phyloP scores from a whole-genome alignment of 2,329 filamentous ascomycete species.

The Didymella lethalis region DNA sequence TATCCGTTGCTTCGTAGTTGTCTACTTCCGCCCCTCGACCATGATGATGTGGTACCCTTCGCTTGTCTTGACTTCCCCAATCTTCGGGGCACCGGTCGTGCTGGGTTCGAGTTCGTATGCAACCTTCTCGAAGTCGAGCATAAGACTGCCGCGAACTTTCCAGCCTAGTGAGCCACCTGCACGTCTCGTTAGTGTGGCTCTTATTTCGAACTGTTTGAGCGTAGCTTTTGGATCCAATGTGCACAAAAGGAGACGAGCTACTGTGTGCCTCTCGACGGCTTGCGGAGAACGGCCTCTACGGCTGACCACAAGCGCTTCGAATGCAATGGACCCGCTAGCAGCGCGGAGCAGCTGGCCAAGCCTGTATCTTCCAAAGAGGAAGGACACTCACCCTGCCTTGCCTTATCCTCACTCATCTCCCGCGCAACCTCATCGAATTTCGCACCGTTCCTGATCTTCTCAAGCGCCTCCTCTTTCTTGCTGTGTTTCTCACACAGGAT shows the following conservation, averaged over 20 bases:
- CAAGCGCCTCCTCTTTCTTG: conserved; percentile 79
- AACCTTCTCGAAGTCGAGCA: conserved; percentile 74
- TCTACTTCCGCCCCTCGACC: conserved; percentile 70
- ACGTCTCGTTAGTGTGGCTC: not conserved
- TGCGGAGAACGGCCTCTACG: too few relatives aligned
- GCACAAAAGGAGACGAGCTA: too few relatives aligned
- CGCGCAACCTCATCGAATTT: conserved; percentile 80
- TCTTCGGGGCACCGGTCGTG: conserved; percentile 69
- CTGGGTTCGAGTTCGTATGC: conserved; percentile 74
- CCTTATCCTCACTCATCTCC: conserved; percentile 79
- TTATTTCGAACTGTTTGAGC: not conserved
- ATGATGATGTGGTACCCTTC: conserved; percentile 85
- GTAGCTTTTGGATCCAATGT: not conserved
- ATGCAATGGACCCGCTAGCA: too few relatives aligned
- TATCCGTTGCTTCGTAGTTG: not conserved
- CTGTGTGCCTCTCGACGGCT: too few relatives aligned
- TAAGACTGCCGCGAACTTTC: conserved; percentile 73
- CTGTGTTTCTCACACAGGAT: conserved; percentile 79
- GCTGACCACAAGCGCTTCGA: too few relatives aligned
- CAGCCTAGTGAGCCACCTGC: conserved; percentile 74
- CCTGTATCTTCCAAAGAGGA: too few relatives aligned
- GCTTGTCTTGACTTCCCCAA: conserved; percentile 74
- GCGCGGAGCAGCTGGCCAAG: too few relatives aligned
- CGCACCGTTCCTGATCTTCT: conserved; percentile 69
- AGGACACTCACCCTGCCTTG: conserved; percentile 57